Base-by-base conservation (phyloP, 768 basidiomycete genomes). In the Peribolospora baueri region DNA sequence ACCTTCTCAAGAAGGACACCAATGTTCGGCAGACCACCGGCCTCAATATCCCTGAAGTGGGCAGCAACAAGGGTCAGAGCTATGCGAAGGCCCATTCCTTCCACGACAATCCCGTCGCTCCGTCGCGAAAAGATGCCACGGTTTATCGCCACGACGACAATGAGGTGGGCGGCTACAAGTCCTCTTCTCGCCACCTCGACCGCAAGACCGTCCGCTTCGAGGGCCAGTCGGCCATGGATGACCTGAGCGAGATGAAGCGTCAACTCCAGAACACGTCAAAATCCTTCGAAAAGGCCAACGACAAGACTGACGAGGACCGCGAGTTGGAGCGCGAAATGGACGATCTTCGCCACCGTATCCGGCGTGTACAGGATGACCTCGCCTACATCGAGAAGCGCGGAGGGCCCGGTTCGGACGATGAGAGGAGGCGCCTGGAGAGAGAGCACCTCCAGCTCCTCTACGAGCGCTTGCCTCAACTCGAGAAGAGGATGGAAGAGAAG, bases 321-420 rank as follows among this genome's bases (percentile, higher is more conserved):
- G 81, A 74, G 51, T 72, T 98, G n/a, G 84, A 90, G 54, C 75
- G 80, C 48, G 93, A 97, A 68, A 74, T 93, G 69, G 76, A 80
- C 5, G 84, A 90, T 59, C 70, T 98, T 50, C 77, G 76, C 48
- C 85, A 84, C 63, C 76, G 81, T 39, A 85, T 93, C 49, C 77
- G 78, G 63, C 72, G 88, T 25, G 75, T 98, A 4, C 80, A 84
- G 63, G 86, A 93, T 51, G 91, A 97, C 66, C 70, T 98, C 40
- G 87, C 93, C 46, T 84, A 88, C 60, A 76, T 78, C 3, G 65
- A 70, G 7, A 73, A 75, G 13, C 82, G 82, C 68, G 25, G 25
- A 25, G 25, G 25, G 25, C 25, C 25, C 25, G 25, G 25, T 25
- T 25, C 25, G 25, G 87, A 93, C 54, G 82, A 87, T 59, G 88